phyloP scores from a whole-genome alignment of 2,329 filamentous ascomycete genomes.

The Fusarium verrucosum region DNA sequence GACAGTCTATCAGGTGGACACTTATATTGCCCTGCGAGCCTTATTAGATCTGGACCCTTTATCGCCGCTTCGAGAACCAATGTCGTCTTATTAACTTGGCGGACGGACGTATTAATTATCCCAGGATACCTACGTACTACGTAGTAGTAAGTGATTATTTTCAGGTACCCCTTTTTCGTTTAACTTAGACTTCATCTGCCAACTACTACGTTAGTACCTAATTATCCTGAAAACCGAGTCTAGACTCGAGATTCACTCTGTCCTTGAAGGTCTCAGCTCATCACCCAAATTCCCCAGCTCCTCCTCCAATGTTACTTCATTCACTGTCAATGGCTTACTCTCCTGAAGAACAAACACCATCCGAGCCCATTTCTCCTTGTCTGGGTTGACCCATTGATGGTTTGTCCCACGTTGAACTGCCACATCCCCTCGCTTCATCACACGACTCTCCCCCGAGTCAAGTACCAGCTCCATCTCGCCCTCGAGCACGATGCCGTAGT shows the following conservation, averaged over 20 bases:
- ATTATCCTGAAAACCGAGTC: background rate
- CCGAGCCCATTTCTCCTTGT: conserved; percentile 55
- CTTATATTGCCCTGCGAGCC: conserved; percentile 7
- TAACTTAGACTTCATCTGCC: background rate
- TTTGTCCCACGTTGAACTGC: conserved; percentile 65
- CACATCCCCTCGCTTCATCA: conserved; percentile 60
- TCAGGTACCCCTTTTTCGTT: background rate
- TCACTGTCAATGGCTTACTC: conserved; percentile 20
- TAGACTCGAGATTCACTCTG: background rate
- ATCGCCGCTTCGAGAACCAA: conserved; percentile 7
- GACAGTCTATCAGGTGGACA: conserved; percentile 33
- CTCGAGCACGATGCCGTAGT: conserved; percentile 65
- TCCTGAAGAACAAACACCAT: conserved; percentile 54
- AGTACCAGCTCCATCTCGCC: conserved; percentile 63
- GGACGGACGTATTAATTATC: background rate
- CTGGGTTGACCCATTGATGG: conserved; percentile 63
- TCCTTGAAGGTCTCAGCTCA: conserved; percentile 16
- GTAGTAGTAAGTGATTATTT: no score
- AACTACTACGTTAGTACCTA: no score
- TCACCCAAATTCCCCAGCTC: conserved; percentile 25
- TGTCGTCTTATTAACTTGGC: background rate
- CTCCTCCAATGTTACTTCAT: conserved; percentile 20
- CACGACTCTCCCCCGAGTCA: conserved; percentile 57
- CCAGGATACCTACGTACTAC: background rate
- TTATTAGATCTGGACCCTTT: conserved; percentile 21